A percentile compares a stretch with the other conserved stretches of the same genome.
Evolutionary conservation across 1,284 basidiomycete genomes (phyloP).

Genomic region (Ganoderma sinense): DNA sequence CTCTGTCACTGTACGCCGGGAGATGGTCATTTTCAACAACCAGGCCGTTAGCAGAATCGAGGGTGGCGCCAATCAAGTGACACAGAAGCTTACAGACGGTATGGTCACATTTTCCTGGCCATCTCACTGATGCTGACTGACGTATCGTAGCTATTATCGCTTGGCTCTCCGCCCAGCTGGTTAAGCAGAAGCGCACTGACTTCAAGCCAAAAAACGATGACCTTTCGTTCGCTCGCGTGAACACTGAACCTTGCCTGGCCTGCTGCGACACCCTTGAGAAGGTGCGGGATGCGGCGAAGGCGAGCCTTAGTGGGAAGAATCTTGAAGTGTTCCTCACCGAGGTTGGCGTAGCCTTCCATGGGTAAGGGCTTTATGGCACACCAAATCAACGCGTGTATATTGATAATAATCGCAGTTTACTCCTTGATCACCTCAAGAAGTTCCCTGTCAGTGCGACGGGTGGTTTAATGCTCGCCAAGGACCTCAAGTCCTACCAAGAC

Average conservation of each 20-base stretch:
- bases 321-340: slow-evolving; percentile 92
- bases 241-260: slow-evolving; percentile 93
- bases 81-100: slow-evolving; percentile 90
- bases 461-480: slow-evolving; percentile 98
- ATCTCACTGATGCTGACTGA: background rate
- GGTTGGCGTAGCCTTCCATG: slow-evolving; percentile 94
- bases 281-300: slow-evolving; percentile 77
- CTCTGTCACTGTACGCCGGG: slow-evolving; percentile 88
- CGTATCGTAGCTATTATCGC: slow-evolving; percentile 61
- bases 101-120: slow-evolving; percentile 37
- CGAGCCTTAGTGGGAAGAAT: slow-evolving; percentile 91
- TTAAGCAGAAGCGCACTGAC: slow-evolving; percentile 95
- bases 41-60: slow-evolving; percentile 91
- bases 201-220: slow-evolving; percentile 98
- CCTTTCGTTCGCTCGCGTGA: slow-evolving; percentile 91
- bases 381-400: background rate
- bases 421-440: slow-evolving; percentile 95
- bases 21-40: slow-evolving; percentile 95
- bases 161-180: slow-evolving; percentile 78
- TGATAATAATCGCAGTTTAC: slow-evolving; percentile 59
- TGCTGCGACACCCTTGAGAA: slow-evolving; percentile 89
- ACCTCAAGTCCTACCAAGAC: slow-evolving; percentile 97
- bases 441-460: slow-evolving; percentile 97
- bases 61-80: slow-evolving; percentile 82
- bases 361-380: slow-evolving; percentile 51